These are phyloP conservation scores for Trichosporon sp. DNA, from an alignment of 1,284 basidiomycete genomes.

Conservation along the genomic window DNA sequence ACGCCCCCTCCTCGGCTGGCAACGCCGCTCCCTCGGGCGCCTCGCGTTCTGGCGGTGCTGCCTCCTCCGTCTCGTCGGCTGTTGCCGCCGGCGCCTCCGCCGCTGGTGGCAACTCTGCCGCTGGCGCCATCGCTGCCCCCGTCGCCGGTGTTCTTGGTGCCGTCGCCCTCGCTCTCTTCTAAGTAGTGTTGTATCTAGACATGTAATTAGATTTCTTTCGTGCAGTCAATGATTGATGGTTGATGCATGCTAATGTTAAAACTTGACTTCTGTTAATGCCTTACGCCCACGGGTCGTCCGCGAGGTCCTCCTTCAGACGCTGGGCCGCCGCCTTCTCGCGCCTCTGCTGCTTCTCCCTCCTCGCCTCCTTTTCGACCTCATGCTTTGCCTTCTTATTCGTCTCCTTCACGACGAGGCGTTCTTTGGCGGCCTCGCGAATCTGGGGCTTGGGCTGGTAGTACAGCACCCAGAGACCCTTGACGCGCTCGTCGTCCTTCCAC, in stretches of 20 bases:
- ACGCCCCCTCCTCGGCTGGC: neutral
- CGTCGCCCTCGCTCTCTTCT: neutral
- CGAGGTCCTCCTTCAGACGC: slow-evolving; percentile 22
- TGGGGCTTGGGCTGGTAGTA: slow-evolving; percentile 73
- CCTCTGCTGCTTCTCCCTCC: slow-evolving; percentile 67
- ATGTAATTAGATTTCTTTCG: neutral
- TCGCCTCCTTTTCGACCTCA: slow-evolving; percentile 41
- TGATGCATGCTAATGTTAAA: neutral
- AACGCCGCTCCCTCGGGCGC: neutral
- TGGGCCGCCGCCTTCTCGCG: slow-evolving; percentile 94
- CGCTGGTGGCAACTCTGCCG: neutral
- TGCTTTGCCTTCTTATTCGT: slow-evolving; percentile 59
- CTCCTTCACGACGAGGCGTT: slow-evolving; percentile 69
- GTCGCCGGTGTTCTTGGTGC: slow-evolving; percentile 6
- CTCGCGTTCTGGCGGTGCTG: neutral
- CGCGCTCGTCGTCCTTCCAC: slow-evolving; percentile 79
- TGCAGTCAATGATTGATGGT: neutral
- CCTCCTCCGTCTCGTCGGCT: neutral
- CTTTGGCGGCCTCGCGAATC: slow-evolving; percentile 71
- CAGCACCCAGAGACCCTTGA: slow-evolving; percentile 73
- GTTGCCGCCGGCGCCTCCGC: neutral
- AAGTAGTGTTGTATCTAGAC: neutral
- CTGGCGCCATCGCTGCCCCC: neutral
- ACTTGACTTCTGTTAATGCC: too few relatives aligned
- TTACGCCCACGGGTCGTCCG: neutral